phyloP scores from a whole-genome alignment of 768 basidiomycete genomes.

The Pleurotus ostreatus region DNA sequence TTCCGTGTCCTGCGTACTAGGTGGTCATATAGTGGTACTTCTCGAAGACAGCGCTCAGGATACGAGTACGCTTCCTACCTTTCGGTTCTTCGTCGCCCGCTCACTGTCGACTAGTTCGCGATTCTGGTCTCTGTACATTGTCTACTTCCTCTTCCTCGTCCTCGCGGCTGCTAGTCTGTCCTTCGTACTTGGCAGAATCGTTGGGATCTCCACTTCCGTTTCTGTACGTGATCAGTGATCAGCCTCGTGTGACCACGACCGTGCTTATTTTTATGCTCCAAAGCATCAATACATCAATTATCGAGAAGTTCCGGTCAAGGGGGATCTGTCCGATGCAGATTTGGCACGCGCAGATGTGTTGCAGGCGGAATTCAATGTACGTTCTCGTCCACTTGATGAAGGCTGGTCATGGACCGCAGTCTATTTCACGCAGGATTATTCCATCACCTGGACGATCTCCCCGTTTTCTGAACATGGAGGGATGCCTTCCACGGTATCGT shows the following conservation, averaged over 20 bases:
- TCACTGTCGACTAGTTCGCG: constrained; percentile 22
- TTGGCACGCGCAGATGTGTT: constrained; percentile 25
- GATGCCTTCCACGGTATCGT: constrained; percentile 28
- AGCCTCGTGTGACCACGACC: not conserved
- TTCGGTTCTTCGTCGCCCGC: not conserved
- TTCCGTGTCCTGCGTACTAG: constrained; percentile 32
- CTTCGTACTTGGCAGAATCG: constrained; percentile 33
- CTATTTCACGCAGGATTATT: constrained; percentile 20
- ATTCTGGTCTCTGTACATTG: constrained; percentile 32
- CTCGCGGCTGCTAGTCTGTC: constrained; percentile 22
- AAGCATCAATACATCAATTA: constrained; percentile 31
- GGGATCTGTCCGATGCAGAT: constrained; percentile 29
- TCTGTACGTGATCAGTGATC: constrained; percentile 18
- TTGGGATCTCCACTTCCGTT: constrained; percentile 27
- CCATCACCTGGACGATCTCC: constrained; percentile 34
- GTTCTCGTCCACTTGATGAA: not conserved
- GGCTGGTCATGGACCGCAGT: not conserved
- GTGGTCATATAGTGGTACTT: constrained; percentile 27
- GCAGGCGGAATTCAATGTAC: constrained; percentile 23
- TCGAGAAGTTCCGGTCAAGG: constrained; percentile 29
- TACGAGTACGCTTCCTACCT: constrained; percentile 33
- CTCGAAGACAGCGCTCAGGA: constrained; percentile 21
- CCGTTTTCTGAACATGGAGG: constrained; percentile 31
- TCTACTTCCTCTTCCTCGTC: constrained; percentile 32
- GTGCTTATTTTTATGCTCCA: not conserved